Conservation (phyloP, 768 basidiomycete species). For the Tulasnella sp. region DNA sequence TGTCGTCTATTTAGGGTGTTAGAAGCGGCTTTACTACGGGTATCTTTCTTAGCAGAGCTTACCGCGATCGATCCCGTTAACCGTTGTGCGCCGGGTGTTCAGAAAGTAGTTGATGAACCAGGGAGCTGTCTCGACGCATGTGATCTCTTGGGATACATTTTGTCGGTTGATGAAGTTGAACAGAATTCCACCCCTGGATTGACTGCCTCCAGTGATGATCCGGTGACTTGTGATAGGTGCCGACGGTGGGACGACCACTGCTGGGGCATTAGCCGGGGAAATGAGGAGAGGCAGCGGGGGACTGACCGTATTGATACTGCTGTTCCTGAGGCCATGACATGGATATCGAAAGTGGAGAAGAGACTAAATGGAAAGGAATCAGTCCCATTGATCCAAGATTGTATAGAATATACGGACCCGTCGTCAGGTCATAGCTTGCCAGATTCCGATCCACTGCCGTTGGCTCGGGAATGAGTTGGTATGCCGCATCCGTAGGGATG, state of each 20-base stretch:
- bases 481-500: conserved; percentile 33
- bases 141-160: conserved; percentile 32
- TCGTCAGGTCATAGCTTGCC: conserved; percentile 40
- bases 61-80: conserved; percentile 30
- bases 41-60: not conserved
- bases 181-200: conserved; percentile 62
- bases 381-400: not conserved
- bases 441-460: conserved; percentile 23
- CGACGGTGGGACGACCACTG: not conserved
- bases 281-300: not conserved
- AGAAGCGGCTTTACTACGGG: not conserved
- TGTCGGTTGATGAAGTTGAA: conserved; percentile 54
- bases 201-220: conserved; percentile 59
- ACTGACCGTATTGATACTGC: conserved; percentile 50
- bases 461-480: conserved; percentile 45
- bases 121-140: conserved; percentile 87
- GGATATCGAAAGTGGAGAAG: conserved; percentile 41
- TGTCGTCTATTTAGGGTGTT: conserved; percentile 37
- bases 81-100: conserved; percentile 52
- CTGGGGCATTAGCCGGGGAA: not conserved
- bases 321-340: conserved; percentile 43
- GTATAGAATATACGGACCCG: conserved; percentile 30
- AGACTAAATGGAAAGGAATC: conserved; percentile 21
- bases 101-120: conserved; percentile 85
- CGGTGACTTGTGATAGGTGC: conserved; percentile 50